Evolutionary conservation across 805 yeast species (phyloP).

Genomic region (Zygosaccharomyces gambellarensis): DNA sequence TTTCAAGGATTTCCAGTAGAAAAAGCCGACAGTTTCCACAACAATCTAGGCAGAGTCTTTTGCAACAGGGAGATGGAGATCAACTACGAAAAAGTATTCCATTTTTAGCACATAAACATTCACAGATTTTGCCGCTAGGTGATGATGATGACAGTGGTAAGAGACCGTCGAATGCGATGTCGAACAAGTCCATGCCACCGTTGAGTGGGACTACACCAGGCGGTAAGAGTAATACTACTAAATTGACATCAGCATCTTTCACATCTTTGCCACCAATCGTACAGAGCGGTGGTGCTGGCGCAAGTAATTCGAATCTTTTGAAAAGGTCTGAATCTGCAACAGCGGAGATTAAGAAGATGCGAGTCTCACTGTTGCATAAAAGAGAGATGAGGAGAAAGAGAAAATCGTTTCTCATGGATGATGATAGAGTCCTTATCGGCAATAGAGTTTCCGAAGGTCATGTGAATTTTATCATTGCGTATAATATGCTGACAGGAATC

Average conservation of each 20-base stretch:
- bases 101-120: slow-evolving; percentile 34
- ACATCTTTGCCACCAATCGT: slow-evolving; percentile 13
- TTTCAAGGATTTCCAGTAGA: slow-evolving; percentile 17
- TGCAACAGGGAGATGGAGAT: slow-evolving; percentile 9
- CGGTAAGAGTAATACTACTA: neutral
- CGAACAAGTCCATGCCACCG: slow-evolving; percentile 13
- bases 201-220: slow-evolving; percentile 10
- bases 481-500: slow-evolving; percentile 95
- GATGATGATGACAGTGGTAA: slow-evolving; percentile 9
- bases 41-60: neutral
- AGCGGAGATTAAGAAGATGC: slow-evolving; percentile 47
- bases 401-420: slow-evolving; percentile 44
- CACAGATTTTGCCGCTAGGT: slow-evolving; percentile 33
- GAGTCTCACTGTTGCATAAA: slow-evolving; percentile 43
- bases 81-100: slow-evolving; percentile 29
- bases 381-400: slow-evolving; percentile 42
- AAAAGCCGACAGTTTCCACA: slow-evolving; percentile 18
- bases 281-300: slow-evolving; percentile 1
- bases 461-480: slow-evolving; percentile 87
- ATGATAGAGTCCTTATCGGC: slow-evolving; percentile 58
- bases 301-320: slow-evolving; percentile 8
- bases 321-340: slow-evolving; percentile 38
- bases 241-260: slow-evolving; percentile 8
- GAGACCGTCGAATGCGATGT: neutral
- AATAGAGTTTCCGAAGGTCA: slow-evolving; percentile 89